Evolutionary conservation across 805 yeast species (phyloP), one percentile per base, ranked within the genome.

Genomic region (Spathaspora passalidarum): DNA sequence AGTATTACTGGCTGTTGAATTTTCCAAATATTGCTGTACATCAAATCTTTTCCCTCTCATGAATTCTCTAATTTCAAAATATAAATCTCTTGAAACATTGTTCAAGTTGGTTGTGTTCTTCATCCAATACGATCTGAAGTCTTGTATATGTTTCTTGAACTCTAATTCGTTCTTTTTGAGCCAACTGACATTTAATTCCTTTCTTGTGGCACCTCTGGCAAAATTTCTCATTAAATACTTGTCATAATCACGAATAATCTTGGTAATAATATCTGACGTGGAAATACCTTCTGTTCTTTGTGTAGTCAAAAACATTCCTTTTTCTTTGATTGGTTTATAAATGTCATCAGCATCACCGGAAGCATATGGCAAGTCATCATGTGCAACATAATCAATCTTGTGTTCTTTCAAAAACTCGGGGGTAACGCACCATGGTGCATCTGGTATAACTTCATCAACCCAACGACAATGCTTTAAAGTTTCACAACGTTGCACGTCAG

Each of bases 281-380:
- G 96, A 88, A 37, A 94, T 84, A 10, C 99, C 99, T 54, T 91
- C 96, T 0, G 99, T 94, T 63, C 99, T 80, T 68, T 94, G 98
- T 0, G 99, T 94, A 5, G 94, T 86, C 52, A 94, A 73, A 59
- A 94, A 94, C 84, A 80, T 87, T 1, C 99, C 99, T 60, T 74
- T 75, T 61, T 86, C 86, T 63, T 94, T 94, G 60, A 94, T 86
- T 18, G 97, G 96, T 63, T 81, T 82, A 69, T 94, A 94, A 45
- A 94, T 90, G 63, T 94, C 99, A 62, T 88, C 97, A 32, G 82
- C 76, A 49, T 84, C 96, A n/a, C 81, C 82, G 19, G 92, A 82
- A 1, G 88, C 96, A 62, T 94, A 94, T 0, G 99, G 99, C 51
- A 89, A 72, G 65, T 94, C 98, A 69, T 94, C 99, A 66, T 94